Conservation (phyloP, 2,329 filamentous ascomycete genomes). For the Rutstroemia sydowiana region DNA sequence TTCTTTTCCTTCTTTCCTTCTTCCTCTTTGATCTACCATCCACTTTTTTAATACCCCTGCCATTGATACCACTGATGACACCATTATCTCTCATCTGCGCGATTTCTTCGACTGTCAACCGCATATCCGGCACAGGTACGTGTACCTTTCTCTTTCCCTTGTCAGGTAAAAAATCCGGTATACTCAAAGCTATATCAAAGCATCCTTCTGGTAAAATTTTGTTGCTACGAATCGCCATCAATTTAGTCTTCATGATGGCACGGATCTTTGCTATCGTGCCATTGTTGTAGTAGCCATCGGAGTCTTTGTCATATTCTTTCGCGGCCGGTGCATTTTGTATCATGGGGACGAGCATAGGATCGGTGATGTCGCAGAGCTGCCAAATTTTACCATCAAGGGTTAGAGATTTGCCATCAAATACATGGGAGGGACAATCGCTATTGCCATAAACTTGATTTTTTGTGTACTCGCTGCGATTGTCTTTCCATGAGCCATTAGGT, state of each 20-base stretch:
- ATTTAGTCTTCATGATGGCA: conserved; percentile 81
- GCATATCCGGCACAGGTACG: conserved; percentile 26
- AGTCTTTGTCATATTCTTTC: conserved; percentile 47
- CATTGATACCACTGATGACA: conserved; percentile 4
- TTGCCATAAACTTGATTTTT: conserved; percentile 19
- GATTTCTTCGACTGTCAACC: conserved; percentile 21
- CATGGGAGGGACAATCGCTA: conserved; percentile 46
- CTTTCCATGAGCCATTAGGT: conserved; percentile 19
- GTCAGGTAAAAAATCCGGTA: conserved; percentile 27
- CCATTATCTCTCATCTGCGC: conserved; percentile 13
- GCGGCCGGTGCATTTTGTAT: conserved; percentile 57
- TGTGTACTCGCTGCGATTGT: conserved; percentile 13
- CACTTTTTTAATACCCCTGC: conserved; percentile 12
- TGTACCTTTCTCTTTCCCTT: conserved; percentile 18
- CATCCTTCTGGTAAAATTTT: conserved; percentile 43
- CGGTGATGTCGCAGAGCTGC: conserved; percentile 88
- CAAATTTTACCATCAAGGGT: conserved; percentile 80
- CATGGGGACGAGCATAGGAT: conserved; percentile 62
- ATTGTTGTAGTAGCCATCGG: conserved; percentile 78
- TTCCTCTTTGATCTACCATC: conserved; percentile 13
- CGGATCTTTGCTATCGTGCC: conserved; percentile 79
- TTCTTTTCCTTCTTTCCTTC: conserved; percentile 1
- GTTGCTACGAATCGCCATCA: conserved; percentile 57
- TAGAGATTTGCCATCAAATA: conserved; percentile 75
- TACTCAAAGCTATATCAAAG: conserved; percentile 37